These are phyloP conservation scores for Diaporthe ampelina DNA, from an alignment of 2,329 filamentous ascomycete species.

Conservation along the genomic window DNA sequence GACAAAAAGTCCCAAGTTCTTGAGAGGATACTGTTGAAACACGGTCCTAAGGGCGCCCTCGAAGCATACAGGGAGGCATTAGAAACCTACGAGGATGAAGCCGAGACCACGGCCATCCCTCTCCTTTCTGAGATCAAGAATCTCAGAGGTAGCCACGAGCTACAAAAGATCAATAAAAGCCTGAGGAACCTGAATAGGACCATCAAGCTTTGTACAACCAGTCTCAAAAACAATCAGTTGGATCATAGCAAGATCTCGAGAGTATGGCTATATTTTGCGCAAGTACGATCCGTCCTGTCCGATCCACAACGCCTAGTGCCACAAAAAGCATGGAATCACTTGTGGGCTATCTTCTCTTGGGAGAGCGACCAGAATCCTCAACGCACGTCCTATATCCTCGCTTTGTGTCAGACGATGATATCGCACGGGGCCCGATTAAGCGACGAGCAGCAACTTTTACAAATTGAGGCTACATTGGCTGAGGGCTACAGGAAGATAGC, in stretches of 20 bases:
- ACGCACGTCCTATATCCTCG: slow-evolving; percentile 72
- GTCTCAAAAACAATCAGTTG: slow-evolving; percentile 52
- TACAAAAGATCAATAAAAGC: slow-evolving; percentile 44
- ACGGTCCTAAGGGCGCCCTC: slow-evolving; percentile 39
- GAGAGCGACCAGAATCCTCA: slow-evolving; percentile 65
- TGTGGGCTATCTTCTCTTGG: slow-evolving; percentile 75
- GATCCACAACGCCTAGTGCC: slow-evolving; percentile 69
- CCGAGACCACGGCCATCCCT: slow-evolving; percentile 10
- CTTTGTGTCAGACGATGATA: slow-evolving; percentile 76
- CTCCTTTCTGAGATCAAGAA: not conserved
- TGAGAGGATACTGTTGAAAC: slow-evolving; percentile 35
- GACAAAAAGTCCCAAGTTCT: slow-evolving; percentile 26
- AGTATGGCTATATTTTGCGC: slow-evolving; percentile 65
- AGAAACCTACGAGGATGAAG: slow-evolving; percentile 32
- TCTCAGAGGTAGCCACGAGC: not conserved
- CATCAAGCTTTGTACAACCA: slow-evolving; percentile 50
- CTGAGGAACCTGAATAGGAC: slow-evolving; percentile 46
- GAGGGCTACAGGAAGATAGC: slow-evolving; percentile 72
- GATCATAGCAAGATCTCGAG: slow-evolving; percentile 48
- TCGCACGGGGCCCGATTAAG: slow-evolving; percentile 68
- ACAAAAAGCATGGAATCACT: slow-evolving; percentile 69
- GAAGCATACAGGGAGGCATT: slow-evolving; percentile 36
- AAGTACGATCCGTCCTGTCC: slow-evolving; percentile 59
- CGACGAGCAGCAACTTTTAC: slow-evolving; percentile 72
- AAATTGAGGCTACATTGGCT: slow-evolving; percentile 77